Evolutionary conservation across 805 yeast species (phyloP), one percentile per base, ranked within the genome.

Genomic region (Vanderwaltozyma verrucispora): DNA sequence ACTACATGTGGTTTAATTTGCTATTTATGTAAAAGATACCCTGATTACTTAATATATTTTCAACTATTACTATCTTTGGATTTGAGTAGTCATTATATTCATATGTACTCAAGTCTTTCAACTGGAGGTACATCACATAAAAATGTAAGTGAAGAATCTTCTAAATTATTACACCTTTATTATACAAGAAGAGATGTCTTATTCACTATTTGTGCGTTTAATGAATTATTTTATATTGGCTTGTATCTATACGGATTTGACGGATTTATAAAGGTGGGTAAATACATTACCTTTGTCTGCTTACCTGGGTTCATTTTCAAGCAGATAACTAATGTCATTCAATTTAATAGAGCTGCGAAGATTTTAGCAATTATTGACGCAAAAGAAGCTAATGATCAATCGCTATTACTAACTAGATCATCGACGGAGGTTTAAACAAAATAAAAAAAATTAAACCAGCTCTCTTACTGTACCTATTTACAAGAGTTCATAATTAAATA

Each of bases 31-130:
- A 77, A 82, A 25, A 67, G 82, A 32, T 89, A 84, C 54, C 96
- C 96, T 6, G 50, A 36, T n/a, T 50, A 43, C 38, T 46, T 50
- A 25, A 54, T 56, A 12, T 33, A 76, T 9, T 88, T 89, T 78
- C 98, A 92, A 64, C 49, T 84, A 17, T 69, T 92, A 49, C 77
- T 88, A 34, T 80, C 94, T 10, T 67, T 92, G 50, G 94, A 83
- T 54, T 71, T 92, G 50, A 87, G 96, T 2, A 82, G 94, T 35
- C 99, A 92, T 59, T 92, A 92, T 65, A 84, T 92, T 84, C 98
- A 92, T 66, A 92, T 92, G 98, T 87, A 88, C 60, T 95, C 97
- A 31, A 82, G 85, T 65, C 66, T 88, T 50, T 71, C 78, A 37
- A 66, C 77, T 28, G 97, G 97, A 14, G 77, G 82, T 3, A 56